Conservation (phyloP, 352 stramenopile species). For the Globisporangium abappressorium region DNA sequence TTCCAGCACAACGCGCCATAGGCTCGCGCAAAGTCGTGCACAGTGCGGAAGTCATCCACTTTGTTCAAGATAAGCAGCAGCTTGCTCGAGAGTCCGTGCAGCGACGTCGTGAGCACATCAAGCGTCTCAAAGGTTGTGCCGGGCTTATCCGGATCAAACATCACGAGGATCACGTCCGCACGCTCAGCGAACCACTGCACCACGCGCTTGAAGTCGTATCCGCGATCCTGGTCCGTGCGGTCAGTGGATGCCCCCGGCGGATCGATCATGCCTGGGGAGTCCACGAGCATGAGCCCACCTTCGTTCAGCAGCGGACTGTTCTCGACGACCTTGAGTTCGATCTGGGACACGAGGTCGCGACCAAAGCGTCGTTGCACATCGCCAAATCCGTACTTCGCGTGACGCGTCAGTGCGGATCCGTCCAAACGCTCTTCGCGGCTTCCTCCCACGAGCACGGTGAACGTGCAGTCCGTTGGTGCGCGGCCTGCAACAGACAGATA, state of each 20-base stretch:
- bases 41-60: constrained; percentile 84
- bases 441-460: constrained; percentile 77
- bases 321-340: constrained; percentile 82
- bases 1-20: constrained; percentile 89
- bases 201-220: constrained; percentile 86
- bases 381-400: constrained; percentile 76
- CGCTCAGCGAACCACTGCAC: constrained; percentile 87
- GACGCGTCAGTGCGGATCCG: constrained; percentile 62
- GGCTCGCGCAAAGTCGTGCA: constrained; percentile 84
- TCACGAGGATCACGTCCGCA: constrained; percentile 84
- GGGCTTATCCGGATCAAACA: constrained; percentile 89
- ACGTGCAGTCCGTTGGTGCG: constrained; percentile 80
- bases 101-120: constrained; percentile 77
- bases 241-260: constrained; percentile 55
- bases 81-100: constrained; percentile 77
- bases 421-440: constrained; percentile 71
- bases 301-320: constrained; percentile 69
- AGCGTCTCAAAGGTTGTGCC: constrained; percentile 88
- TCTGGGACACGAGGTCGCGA: constrained; percentile 77
- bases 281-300: constrained; percentile 80
- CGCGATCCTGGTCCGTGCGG: constrained; percentile 69
- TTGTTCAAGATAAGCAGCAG: constrained; percentile 87
- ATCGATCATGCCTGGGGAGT: constrained; percentile 88
- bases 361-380: constrained; percentile 81
- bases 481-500: constrained; percentile 20